Evolutionary conservation across 352 stramenopile species (phyloP), one percentile per base, ranked within the genome.

Genomic region (Pythium sp.): DNA sequence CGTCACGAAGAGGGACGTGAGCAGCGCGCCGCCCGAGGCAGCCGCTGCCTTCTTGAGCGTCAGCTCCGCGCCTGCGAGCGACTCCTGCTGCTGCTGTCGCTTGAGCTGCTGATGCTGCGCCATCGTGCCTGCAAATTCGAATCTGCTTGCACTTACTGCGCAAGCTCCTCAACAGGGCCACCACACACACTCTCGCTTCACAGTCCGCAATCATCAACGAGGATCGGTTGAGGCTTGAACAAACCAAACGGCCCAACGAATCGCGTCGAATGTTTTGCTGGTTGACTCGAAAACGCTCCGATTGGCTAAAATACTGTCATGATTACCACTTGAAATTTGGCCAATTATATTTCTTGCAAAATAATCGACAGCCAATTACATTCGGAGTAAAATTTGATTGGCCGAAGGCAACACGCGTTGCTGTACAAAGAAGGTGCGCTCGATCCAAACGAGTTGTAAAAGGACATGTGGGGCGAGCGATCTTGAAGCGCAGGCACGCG

Each of bases 1-100:
- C 43, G 83, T 94, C 38, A 92, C 83, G 65, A 94, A 93, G n/a
- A 94, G 72, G 66, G 86, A 94, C 69, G 86, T 92, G 38, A 93
- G 65, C 41, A 93, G 72, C 56, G 85, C 86, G 47, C 86, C 86
- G 0, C 73, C 75, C 24, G 86, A 93, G 20, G 86, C 86, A 28
- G 86, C 86, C 24, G 74, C 72, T 9, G 84, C 83, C 73, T 93
- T 94, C 74, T 93, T 91, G 30, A 87, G 36, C 53, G 81, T 81
- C 67, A 79, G 73, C 32, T 81, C 70, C 2, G 71, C 56, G 6
- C 18, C 43, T 6, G 18, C 43, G 43, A 22, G 18, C 28, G 30
- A 38, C 30, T 26, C 55, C 28, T 32, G 14, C 3, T 36, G 24
- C 24, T 26, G 24, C 24, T 6, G 5, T 38, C 11, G 18, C 20